Evolutionary conservation across 495 filamentous ascomycete genomes (phyloP), one percentile per base, ranked within the genome.

Genomic region (Hypoxylon rickii): DNA sequence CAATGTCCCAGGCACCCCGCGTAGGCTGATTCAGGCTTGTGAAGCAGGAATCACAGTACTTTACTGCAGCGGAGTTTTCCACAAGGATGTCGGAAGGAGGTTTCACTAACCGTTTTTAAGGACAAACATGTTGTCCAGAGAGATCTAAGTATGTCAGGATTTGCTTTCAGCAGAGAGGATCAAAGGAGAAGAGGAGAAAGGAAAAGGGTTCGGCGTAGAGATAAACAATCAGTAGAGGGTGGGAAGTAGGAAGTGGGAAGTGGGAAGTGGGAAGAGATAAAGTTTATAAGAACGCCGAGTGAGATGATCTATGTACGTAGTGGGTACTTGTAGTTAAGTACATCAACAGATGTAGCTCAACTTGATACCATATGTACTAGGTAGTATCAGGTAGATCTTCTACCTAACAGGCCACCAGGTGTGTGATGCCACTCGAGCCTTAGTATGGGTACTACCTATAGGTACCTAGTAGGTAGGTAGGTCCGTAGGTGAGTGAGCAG

Each of bases 71-170:
- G 19, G 8, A 44, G 40, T 40, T 34, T 37, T 29, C 11, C 29
- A 10, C 24, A 44, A 45, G 22, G 19, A 33, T 51, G 21, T 39
- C 45, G 17, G 37, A 17, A 31, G 51, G 51, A 51, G 40, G 41
- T n/a, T 42, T 7, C 18, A 61, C 64, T 65, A 34, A 71, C 68
- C 64, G 58, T 65, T 67, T 55, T 65, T 69, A 33, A 71, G 66
- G 58, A 69, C 68, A 64, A 71, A 71, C 68, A 71, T 71, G 8
- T 55, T 64, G 51, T 61, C 51, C 50, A 12, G 8, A 18, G 17
- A 19, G 18, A 34, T n/a, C n/a, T 29, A 10, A 29, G 10, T 4
- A 29, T 29, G 4, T 29, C 24, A 43, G 26, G 12, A 20, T 49
- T 44, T 33, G 21, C 21, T 18, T 38, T 57, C 21, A 38, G 22